phyloP scores from a whole-genome alignment of 2,329 filamentous ascomycete genomes.

The Ceratocystis harringtonii region DNA sequence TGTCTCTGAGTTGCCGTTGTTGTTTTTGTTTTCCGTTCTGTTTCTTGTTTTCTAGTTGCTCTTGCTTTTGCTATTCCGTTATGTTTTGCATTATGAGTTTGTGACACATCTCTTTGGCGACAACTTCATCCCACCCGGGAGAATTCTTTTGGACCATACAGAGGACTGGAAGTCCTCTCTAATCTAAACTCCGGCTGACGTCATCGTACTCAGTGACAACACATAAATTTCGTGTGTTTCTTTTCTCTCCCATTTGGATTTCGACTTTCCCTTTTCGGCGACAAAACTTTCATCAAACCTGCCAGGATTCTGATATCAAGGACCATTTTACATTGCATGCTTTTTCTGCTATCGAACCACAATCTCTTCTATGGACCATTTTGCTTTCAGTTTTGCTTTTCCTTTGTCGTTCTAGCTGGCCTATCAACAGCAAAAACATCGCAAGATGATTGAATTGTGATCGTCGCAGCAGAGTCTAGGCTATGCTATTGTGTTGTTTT shows the following conservation, averaged over 20 bases:
- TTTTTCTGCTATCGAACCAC: conserved; percentile 1
- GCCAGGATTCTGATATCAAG: neutral
- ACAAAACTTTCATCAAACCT: neutral
- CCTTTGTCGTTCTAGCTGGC: neutral
- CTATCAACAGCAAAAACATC: neutral
- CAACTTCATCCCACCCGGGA: conserved; percentile 4
- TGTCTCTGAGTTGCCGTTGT: conserved; percentile 22
- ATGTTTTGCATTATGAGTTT: conserved; percentile 24
- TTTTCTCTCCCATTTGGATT: neutral
- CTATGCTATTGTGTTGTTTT: neutral
- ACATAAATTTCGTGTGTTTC: conserved; percentile 4
- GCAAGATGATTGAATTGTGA: conserved; percentile 2
- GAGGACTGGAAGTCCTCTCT: conserved; percentile 2
- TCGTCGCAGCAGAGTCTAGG: neutral
- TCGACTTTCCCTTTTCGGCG: conserved; percentile 4
- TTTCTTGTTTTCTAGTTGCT: conserved; percentile 12
- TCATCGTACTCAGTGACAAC: neutral
- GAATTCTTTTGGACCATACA: neutral
- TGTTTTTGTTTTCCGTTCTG: conserved; percentile 15
- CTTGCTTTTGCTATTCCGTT: conserved; percentile 21
- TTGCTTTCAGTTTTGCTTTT: conserved; percentile 5
- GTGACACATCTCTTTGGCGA: neutral
- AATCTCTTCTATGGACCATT: conserved; percentile 13
- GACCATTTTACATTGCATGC: conserved; percentile 2
- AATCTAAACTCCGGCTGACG: neutral